Evolutionary conservation across 768 basidiomycete genomes (phyloP).

Genomic region (Strobilomyces dryophilus): DNA sequence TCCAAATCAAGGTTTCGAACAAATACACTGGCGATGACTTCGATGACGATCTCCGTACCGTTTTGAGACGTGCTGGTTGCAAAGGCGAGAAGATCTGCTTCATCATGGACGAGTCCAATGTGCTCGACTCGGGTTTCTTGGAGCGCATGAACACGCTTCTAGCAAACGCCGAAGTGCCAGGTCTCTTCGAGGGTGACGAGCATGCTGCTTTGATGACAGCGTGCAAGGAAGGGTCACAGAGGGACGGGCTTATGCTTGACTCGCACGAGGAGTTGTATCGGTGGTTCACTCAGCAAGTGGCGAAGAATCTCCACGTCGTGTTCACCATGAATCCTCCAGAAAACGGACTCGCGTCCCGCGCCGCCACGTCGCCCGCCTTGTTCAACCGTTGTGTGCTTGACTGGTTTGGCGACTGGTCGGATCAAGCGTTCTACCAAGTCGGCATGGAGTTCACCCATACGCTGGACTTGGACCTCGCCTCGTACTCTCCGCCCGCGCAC

Average conservation of each 20-base stretch:
- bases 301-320: slow-evolving; percentile 96
- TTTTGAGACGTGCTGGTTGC: slow-evolving; percentile 92
- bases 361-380: slow-evolving; percentile 94
- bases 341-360: slow-evolving; percentile 91
- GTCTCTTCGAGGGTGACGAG: slow-evolving; percentile 99
- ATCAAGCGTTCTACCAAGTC: slow-evolving; percentile 97
- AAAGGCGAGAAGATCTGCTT: slow-evolving; percentile 99
- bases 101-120: slow-evolving; percentile 99
- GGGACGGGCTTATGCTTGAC: slow-evolving; percentile 97
- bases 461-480: slow-evolving; percentile 84
- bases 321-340: slow-evolving; percentile 99
- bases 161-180: slow-evolving; percentile 99
- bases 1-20: slow-evolving; percentile 99
- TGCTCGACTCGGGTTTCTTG: slow-evolving; percentile 96
- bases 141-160: slow-evolving; percentile 99
- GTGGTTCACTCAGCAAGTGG: slow-evolving; percentile 99
- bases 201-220: slow-evolving; percentile 98
- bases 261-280: slow-evolving; percentile 96
- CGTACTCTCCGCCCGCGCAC: slow-evolving; percentile 71
- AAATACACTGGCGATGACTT: slow-evolving; percentile 99
- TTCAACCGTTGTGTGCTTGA: slow-evolving; percentile 99
- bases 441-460: slow-evolving; percentile 95
- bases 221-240: slow-evolving; percentile 98
- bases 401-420: slow-evolving; percentile 99
- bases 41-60: slow-evolving; percentile 93